Percentiles rank a stretch among this genome's conserved stretches.
phyloP scores from a whole-genome alignment of 108 stramenopile genomes.

The Fragilaria crotonensis region DNA sequence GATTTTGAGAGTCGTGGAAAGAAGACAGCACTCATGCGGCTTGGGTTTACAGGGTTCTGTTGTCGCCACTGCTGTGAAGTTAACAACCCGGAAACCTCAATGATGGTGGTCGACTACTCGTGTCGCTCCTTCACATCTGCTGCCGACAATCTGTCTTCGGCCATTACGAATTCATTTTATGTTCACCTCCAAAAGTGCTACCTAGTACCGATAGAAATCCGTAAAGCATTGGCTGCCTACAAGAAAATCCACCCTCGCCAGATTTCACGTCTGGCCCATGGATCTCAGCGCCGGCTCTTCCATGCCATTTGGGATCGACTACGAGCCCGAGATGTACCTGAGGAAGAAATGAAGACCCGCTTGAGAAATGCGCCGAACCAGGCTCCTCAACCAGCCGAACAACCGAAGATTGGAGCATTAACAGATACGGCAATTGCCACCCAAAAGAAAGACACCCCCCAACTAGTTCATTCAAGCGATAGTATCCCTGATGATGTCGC shows the following conservation, averaged over 20 bases:
- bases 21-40: constrained; percentile 34
- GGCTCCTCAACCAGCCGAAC: neutral
- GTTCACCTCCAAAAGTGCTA: constrained; percentile 41
- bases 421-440: neutral
- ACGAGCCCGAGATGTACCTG: constrained; percentile 24
- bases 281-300: constrained; percentile 39
- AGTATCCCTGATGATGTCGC: neutral
- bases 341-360: constrained; percentile 7
- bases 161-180: constrained; percentile 39
- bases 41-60: constrained; percentile 52
- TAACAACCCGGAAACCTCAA: neutral
- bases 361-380: neutral
- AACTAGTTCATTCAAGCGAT: neutral
- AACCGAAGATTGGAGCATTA: neutral
- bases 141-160: constrained; percentile 36
- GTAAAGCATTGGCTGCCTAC: constrained; percentile 23
- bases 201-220: constrained; percentile 16
- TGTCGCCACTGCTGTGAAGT: constrained; percentile 40
- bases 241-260: constrained; percentile 39
- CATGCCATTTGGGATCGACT: constrained; percentile 37
- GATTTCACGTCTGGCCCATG: constrained; percentile 34
- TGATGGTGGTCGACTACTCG: neutral
- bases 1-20: constrained; percentile 43
- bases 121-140: constrained; percentile 44
- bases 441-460: neutral